Evolutionary conservation across 2,329 filamentous ascomycete genomes (phyloP), one percentile per base, ranked within the genome.

Genomic region (Chrysosphaeria jannelii): DNA sequence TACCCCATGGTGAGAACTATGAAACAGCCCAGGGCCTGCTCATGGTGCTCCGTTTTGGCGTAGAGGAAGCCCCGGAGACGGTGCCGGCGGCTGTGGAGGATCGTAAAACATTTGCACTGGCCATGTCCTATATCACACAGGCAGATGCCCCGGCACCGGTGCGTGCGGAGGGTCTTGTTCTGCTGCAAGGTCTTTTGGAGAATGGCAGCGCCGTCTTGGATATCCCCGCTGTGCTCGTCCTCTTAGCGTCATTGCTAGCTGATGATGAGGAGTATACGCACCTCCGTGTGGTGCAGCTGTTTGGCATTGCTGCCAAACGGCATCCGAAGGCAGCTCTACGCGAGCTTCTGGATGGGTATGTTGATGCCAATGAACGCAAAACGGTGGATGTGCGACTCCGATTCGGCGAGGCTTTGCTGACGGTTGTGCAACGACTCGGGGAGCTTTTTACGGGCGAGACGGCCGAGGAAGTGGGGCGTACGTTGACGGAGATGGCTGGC

Each of bases 251-350:
- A 7, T 47, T 74, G 1, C 45, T 75, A 2, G 51, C 55, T 28
- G 65, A 71, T 23, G 46, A 52, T 5, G 70, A 76, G 26, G 66
- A 71, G 26, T 78, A 67, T 35, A 63, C 75, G 29, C 68, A 70
- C 33, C 46, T 68, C 3, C 53, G 60, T n/a, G 57, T 62, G 10
- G 58, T 76, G 29, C 61, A 60, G 29, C 50, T 66, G 2, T 59
- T 72, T 28, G 54, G 57, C 1, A 53, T 60, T 13, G 41, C 78
- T 8, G 56, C 65, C 0, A 43, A 51, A 29, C 51, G 47, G 26
- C 66, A 72, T 23, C 63, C 67, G 0, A 56, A 51, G 20, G 55
- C 65, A 0, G 62, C 64, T 0, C 45, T 57, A 4, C 50, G 47
- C 12, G 65, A 72, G 32, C 43, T 76, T 0, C 42, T 68, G 0